Evolutionary conservation across 805 yeast genomes (phyloP).

Genomic region (Ogataea glucozyma): DNA sequence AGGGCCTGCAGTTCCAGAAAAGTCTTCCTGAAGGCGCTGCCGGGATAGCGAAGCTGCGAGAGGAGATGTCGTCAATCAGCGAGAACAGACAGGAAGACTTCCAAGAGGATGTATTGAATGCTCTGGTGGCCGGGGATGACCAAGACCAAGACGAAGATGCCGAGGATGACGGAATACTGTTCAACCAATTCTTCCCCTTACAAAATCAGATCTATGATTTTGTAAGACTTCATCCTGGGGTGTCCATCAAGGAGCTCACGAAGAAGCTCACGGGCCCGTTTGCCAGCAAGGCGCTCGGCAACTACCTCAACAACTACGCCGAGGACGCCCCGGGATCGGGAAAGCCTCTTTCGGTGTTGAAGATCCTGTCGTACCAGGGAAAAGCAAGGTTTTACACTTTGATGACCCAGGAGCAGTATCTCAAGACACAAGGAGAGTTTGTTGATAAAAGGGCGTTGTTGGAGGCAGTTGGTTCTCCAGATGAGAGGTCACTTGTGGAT

Average conservation of each 20-base stretch:
- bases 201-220: constrained; percentile 62
- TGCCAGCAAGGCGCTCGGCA: constrained; percentile 36
- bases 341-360: constrained; percentile 40
- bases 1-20: constrained; percentile 28
- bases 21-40: constrained; percentile 23
- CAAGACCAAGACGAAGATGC: constrained; percentile 22
- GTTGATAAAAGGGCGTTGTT: no score
- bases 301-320: constrained; percentile 14
- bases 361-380: constrained; percentile 73
- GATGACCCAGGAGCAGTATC: constrained; percentile 46
- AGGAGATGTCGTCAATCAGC: constrained; percentile 13
- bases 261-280: constrained; percentile 55
- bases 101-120: constrained; percentile 38
- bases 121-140: constrained; percentile 26
- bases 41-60: constrained; percentile 9
- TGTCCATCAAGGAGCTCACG: constrained; percentile 57
- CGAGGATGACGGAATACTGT: constrained; percentile 28
- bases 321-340: constrained; percentile 23
- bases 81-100: constrained; percentile 15
- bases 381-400: constrained; percentile 72
- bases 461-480: background rate
- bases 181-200: constrained; percentile 61
- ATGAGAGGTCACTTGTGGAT: constrained; percentile 16
- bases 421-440: constrained; percentile 36
- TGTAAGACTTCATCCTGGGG: constrained; percentile 48